Base-by-base conservation (phyloP, 177 flowering plant genomes). In the Vitis hybrid region DNA sequence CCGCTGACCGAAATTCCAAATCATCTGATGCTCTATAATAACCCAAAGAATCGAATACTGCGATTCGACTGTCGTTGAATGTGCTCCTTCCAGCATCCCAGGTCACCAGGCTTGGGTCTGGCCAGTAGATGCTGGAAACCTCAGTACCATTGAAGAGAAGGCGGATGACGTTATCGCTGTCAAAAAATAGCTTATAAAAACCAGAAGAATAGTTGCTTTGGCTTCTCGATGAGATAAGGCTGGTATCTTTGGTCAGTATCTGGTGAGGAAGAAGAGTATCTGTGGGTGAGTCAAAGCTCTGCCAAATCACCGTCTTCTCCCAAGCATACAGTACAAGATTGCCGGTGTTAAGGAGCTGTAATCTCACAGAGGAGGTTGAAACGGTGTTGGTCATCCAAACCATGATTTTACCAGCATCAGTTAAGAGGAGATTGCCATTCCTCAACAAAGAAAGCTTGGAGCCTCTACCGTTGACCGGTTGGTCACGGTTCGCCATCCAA, bases 401-500 rank as follows among this genome's bases (percentile, higher is more conserved):
- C 10, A 13, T 57, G 12, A 15, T 5, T 0, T 34, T 10, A 1
- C 56, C 79, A 0, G 72, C 74, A 19, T 82, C 85, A 1, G 60
- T 71, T 17, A 84, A 32, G 63, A 75, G n/a, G 10, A 84, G 77
- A 51, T 79, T 62, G 13, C 85, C 86, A 18, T 18, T 49, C 6
- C 34, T 10, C 12, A 2, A 5, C 1, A 85, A 30, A 1, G 64
- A 63, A 2, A 83, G 65, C 45, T 32, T 61, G 3, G 87, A 78
- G 32, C 67, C 30, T 51, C 52, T 70, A 2, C 86, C 86, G 34
- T 85, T 85, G 1, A 83, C 84, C 0, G 86, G 86, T 2, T 26
- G 18, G 60, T 85, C 84, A 8, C 86, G 78, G 69, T 83, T 85
- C 1, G 83, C 82, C 79, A 74, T 76, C 84, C 84, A 82, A 26